A percentile compares a stretch with the other conserved stretches of the same genome.
phyloP scores from a whole-genome alignment of 805 yeast species.

The Barnettozyma siamensis region DNA sequence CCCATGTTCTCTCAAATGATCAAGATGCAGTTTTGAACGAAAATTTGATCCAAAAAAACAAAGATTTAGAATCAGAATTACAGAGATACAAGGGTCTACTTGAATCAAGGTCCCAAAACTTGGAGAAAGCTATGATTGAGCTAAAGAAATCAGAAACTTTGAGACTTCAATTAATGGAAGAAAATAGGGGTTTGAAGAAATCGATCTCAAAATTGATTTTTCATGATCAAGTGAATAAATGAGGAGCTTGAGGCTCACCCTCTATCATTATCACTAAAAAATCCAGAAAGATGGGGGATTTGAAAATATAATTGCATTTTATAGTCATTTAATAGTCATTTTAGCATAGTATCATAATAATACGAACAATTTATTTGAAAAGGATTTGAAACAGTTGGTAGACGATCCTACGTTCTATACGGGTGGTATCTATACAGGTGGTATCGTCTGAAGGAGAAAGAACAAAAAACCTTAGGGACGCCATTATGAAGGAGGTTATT shows the following conservation, averaged over 20 bases:
- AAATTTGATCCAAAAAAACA: constrained; percentile 3
- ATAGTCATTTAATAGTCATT: background rate
- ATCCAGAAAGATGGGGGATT: too few species aligned
- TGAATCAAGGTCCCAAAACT: constrained; percentile 27
- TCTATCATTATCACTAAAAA: too few species aligned
- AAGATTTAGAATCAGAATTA: constrained; percentile 1
- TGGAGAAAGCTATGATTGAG: constrained; percentile 28
- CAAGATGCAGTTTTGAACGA: background rate
- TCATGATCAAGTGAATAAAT: constrained; percentile 3
- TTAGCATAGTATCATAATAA: background rate
- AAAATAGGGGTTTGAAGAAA: constrained; percentile 31
- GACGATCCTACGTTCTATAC: too few species aligned
- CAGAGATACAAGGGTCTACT: constrained; percentile 29
- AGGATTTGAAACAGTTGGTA: too few species aligned
- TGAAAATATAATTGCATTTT: too few species aligned
- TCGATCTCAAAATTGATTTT: constrained; percentile 20
- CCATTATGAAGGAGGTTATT: too few species aligned
- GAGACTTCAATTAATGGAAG: constrained; percentile 31
- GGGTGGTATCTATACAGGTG: too few species aligned
- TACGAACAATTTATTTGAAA: too few species aligned
- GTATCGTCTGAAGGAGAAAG: too few species aligned
- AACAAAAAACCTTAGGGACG: too few species aligned
- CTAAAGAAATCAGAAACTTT: constrained; percentile 32
- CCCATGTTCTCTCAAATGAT: too few species aligned
- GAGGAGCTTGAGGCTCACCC: too few species aligned